Evolutionary conservation across 768 basidiomycete species (phyloP).

Genomic region (Cantharellus anzutake): DNA sequence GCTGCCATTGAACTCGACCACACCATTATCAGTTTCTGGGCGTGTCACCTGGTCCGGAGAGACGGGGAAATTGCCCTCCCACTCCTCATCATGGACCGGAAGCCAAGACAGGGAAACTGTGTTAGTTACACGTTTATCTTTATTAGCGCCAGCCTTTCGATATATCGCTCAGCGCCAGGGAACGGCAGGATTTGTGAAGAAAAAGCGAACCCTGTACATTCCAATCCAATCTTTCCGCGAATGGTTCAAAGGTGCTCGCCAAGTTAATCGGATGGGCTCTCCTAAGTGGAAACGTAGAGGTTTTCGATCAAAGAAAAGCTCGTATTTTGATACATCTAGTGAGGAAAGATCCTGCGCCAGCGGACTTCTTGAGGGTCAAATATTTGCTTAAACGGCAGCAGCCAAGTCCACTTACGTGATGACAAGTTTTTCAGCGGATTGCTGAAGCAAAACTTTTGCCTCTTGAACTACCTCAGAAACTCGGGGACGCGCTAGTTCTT

Average conservation of each 20-base stretch:
- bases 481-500: slow-evolving; percentile 66
- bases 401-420: slow-evolving; percentile 71
- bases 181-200: neutral
- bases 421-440: slow-evolving; percentile 75
- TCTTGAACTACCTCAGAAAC: slow-evolving; percentile 85
- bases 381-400: neutral
- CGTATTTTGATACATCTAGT: slow-evolving; percentile 68
- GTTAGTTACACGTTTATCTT: slow-evolving; percentile 62
- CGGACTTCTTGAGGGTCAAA: slow-evolving; percentile 27
- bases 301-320: slow-evolving; percentile 29
- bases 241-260: slow-evolving; percentile 74
- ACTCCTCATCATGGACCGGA: slow-evolving; percentile 79
- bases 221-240: slow-evolving; percentile 95
- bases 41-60: slow-evolving; percentile 21
- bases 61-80: slow-evolving; percentile 71
- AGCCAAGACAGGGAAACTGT: slow-evolving; percentile 79
- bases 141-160: slow-evolving; percentile 84
- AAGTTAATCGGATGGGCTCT: slow-evolving; percentile 68
- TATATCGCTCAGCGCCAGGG: slow-evolving; percentile 22
- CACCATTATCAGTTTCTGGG: slow-evolving; percentile 25
- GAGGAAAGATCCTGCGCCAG: slow-evolving; percentile 65
- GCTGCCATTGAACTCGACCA: slow-evolving; percentile 55
- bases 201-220: slow-evolving; percentile 46
- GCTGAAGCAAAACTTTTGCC: slow-evolving; percentile 77
- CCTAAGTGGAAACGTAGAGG: slow-evolving; percentile 63